Conservation (phyloP, 2,329 filamentous ascomycete species). For the Macrophomina pseudophaseolina region DNA sequence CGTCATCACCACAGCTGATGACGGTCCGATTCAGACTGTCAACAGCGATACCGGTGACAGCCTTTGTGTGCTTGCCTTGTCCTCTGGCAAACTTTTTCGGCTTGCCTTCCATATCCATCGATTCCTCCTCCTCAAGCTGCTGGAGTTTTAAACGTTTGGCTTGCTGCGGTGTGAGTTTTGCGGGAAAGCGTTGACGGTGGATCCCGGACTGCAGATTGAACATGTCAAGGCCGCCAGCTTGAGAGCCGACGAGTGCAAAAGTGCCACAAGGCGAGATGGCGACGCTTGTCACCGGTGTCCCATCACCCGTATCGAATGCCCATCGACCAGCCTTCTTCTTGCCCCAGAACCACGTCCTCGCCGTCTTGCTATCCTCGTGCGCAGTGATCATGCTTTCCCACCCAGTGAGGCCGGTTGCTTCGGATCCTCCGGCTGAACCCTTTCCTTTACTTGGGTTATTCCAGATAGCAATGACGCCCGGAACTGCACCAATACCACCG, state of each 20-base stretch:
- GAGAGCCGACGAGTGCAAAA: slow-evolving; percentile 88
- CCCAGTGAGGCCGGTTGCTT: slow-evolving; percentile 66
- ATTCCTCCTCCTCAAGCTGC: slow-evolving; percentile 62
- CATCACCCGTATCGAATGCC: slow-evolving; percentile 87
- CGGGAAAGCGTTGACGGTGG: slow-evolving; percentile 86
- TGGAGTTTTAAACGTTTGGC: slow-evolving; percentile 74
- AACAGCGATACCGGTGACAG: slow-evolving; percentile 84
- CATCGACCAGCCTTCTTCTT: slow-evolving; percentile 90
- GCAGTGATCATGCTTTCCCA: slow-evolving; percentile 98
- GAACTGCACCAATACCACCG: slow-evolving; percentile 85
- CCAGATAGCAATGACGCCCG: slow-evolving; percentile 81
- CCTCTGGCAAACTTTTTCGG: slow-evolving; percentile 52
- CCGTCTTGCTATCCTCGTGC: slow-evolving; percentile 81
- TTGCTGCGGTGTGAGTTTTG: slow-evolving; percentile 76
- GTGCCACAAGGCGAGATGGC: slow-evolving; percentile 90
- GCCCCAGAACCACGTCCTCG: slow-evolving; percentile 98
- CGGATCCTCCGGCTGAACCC: slow-evolving; percentile 1
- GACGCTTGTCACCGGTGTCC: slow-evolving; percentile 79
- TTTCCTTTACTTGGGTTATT: slow-evolving; percentile 66
- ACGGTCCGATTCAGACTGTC: slow-evolving; percentile 88
- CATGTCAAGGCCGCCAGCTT: slow-evolving; percentile 84
- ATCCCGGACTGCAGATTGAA: slow-evolving; percentile 95
- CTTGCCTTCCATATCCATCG: slow-evolving; percentile 52
- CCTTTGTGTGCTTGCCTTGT: slow-evolving; percentile 76
- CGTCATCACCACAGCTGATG: slow-evolving; percentile 86